Conservation (phyloP, 768 basidiomycete genomes). For the Mycena leptocephala region DNA sequence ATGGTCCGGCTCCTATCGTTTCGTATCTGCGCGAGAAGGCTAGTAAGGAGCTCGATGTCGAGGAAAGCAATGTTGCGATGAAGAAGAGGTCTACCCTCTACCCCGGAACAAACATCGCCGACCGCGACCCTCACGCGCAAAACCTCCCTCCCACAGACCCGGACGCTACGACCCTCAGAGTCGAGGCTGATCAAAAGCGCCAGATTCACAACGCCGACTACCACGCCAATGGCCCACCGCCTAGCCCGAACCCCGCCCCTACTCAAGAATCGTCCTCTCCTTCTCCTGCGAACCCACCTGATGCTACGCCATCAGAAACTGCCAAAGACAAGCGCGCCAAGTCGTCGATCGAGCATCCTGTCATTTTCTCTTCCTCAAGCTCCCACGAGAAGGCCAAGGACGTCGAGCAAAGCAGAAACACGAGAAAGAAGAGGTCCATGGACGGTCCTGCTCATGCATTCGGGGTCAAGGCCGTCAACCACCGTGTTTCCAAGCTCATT, state of each 20-base stretch:
- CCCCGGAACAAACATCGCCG: too few relatives aligned
- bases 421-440: not conserved
- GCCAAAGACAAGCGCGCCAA: not conserved
- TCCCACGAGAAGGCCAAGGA: not conserved
- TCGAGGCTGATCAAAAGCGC: not conserved
- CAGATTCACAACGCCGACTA: constrained; percentile 38
- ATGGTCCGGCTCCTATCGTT: not conserved
- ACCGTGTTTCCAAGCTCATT: not conserved
- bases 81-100: too few relatives aligned
- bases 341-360: not conserved
- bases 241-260: constrained; percentile 3
- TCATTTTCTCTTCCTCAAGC: too few relatives aligned
- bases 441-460: not conserved
- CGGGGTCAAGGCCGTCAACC: too few relatives aligned
- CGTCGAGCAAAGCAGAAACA: not conserved
- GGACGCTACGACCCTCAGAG: too few relatives aligned
- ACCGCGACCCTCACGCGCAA: too few relatives aligned
- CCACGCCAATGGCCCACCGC: constrained; percentile 21
- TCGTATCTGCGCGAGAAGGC: not conserved
- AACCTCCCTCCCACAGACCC: too few relatives aligned
- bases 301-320: not conserved
- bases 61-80: not conserved
- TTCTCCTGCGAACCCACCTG: not conserved
- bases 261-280: not conserved
- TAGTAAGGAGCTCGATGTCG: not conserved